phyloP scores from a whole-genome alignment of 768 basidiomycete species.

The Brasilioporus rufonigricans region DNA sequence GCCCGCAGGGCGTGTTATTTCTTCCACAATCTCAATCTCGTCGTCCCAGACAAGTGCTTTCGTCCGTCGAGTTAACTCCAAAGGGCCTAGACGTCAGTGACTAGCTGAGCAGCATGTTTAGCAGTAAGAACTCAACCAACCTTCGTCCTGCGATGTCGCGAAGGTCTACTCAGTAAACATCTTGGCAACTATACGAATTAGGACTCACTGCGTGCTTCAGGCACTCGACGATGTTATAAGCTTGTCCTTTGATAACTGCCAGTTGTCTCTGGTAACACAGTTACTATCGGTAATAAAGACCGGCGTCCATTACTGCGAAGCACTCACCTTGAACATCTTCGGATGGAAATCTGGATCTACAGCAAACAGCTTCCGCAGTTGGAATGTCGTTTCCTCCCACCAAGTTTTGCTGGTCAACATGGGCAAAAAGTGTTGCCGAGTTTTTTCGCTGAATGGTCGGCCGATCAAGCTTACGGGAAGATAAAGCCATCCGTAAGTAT shows the following conservation, averaged over 20 bases:
- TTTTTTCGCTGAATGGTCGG: conserved; percentile 79
- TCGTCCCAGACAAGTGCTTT: conserved; percentile 87
- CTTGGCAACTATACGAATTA: not conserved
- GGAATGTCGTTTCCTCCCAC: conserved; percentile 87
- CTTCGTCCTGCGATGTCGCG: conserved; percentile 63
- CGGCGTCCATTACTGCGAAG: not conserved
- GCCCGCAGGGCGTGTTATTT: conserved; percentile 35
- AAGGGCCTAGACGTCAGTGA: conserved; percentile 55
- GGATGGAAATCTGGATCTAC: conserved; percentile 86
- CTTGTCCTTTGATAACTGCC: conserved; percentile 92
- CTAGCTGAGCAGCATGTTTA: not conserved
- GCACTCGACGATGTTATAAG: conserved; percentile 86
- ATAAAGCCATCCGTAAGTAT: conserved; percentile 87
- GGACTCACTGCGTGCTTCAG: conserved; percentile 66
- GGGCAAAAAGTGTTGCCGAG: conserved; percentile 78
- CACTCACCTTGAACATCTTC: conserved; percentile 78
- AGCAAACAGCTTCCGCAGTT: conserved; percentile 73
- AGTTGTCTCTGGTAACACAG: conserved; percentile 62
- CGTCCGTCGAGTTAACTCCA: conserved; percentile 82
- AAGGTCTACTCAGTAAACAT: conserved; percentile 3
- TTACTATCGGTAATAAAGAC: conserved; percentile 6
- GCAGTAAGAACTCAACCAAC: conserved; percentile 35
- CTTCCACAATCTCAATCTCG: conserved; percentile 70
- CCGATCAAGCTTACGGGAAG: conserved; percentile 84
- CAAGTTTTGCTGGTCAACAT: conserved; percentile 79